phyloP scores from a whole-genome alignment of 192 early-diverging fungal genomes.

The Martensiomyces pterosporus region DNA sequence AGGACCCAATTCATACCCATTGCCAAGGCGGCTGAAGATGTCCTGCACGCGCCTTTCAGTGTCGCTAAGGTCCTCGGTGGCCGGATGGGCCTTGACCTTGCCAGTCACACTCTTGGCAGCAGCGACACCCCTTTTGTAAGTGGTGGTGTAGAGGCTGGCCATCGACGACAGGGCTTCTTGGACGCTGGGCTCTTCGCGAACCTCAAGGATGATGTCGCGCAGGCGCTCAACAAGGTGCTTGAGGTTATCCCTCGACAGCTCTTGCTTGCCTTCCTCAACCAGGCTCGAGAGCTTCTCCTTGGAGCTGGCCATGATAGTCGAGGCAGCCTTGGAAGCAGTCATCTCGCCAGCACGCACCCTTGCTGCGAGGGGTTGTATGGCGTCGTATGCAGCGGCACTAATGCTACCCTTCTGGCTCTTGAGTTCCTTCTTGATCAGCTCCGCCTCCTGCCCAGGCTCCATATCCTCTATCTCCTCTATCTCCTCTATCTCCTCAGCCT shows the following conservation, averaged over 20 bases:
- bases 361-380: neutral
- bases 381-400: neutral
- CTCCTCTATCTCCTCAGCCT: neutral
- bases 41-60: slow-evolving; percentile 19
- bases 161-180: slow-evolving; percentile 31
- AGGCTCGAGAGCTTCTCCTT: neutral
- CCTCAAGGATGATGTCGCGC: slow-evolving; percentile 34
- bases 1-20: slow-evolving; percentile 31
- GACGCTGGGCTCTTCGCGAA: slow-evolving; percentile 21
- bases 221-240: slow-evolving; percentile 26
- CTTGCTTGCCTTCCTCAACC: neutral
- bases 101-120: slow-evolving; percentile 9
- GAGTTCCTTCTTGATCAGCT: neutral
- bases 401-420: neutral
- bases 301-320: neutral
- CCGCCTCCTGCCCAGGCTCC: neutral
- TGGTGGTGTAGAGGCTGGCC: slow-evolving; percentile 21
- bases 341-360: neutral
- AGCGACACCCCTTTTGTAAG: slow-evolving; percentile 4
- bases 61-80: slow-evolving; percentile 22
- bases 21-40: slow-evolving; percentile 31
- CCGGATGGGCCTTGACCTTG: slow-evolving; percentile 26
- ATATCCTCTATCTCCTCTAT: too few species aligned
- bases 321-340: neutral
- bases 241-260: neutral